phyloP scores from a whole-genome alignment of 306 rosid genomes.

The Castanopsis chinensis region DNA sequence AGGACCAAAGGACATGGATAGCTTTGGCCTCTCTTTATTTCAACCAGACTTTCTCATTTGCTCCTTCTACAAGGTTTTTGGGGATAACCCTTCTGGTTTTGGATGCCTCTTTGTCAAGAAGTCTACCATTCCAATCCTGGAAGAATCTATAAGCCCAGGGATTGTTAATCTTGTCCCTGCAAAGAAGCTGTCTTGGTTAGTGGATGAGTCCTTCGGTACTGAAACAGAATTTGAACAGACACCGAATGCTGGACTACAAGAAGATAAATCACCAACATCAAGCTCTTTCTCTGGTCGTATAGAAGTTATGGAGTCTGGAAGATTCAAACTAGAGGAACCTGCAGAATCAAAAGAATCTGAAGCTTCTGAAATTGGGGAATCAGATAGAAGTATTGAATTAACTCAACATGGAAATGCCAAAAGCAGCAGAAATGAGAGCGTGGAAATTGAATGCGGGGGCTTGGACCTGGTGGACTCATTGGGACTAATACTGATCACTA shows the following conservation, averaged over 20 bases:
- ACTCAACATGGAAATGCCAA: conserved; percentile 5
- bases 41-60: conserved; percentile 81
- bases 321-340: conserved; percentile 22
- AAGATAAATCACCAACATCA: conserved; percentile 40
- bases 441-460: conserved; percentile 53
- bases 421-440: conserved; percentile 25
- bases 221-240: conserved; percentile 44
- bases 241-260: conserved; percentile 21
- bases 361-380: conserved; percentile 32
- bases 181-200: conserved; percentile 28
- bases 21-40: conserved; percentile 76
- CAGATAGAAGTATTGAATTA: conserved; percentile 21
- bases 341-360: conserved; percentile 23
- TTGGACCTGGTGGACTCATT: conserved; percentile 79
- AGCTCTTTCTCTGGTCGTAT: conserved; percentile 70
- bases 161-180: conserved; percentile 72
- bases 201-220: conserved; percentile 53
- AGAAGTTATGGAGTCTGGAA: conserved; percentile 20
- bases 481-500: conserved; percentile 52
- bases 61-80: conserved; percentile 83
- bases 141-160: conserved; percentile 53
- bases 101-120: conserved; percentile 88
- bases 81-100: conserved; percentile 94
- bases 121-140: conserved; percentile 52
- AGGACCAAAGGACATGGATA: conserved; percentile 91